A percentile compares a stretch with the other conserved stretches of the same genome.
These are phyloP conservation scores for Stygiomarasmius scandens DNA, from an alignment of 1,284 basidiomycete species.

Conservation along the genomic window DNA sequence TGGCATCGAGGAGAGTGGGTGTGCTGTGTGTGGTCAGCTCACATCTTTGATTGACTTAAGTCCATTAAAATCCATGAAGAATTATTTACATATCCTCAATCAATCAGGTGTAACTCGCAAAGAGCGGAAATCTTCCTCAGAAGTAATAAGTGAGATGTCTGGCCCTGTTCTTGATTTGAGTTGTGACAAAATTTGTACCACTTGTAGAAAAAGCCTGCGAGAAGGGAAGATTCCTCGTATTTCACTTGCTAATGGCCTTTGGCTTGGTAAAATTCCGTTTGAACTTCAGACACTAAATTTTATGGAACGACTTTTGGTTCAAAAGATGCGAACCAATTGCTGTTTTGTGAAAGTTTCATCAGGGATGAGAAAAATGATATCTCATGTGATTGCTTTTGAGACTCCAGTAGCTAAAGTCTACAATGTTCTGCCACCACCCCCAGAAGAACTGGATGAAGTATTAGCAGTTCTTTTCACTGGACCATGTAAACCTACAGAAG, in stretches of 20 bases:
- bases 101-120: background rate
- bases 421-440: constrained; percentile 31
- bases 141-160: no score
- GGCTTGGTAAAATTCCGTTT: constrained; percentile 39
- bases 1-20: background rate
- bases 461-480: constrained; percentile 39
- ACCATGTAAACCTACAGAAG: constrained; percentile 28
- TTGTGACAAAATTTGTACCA: constrained; percentile 21
- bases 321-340: constrained; percentile 30
- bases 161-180: constrained; percentile 10
- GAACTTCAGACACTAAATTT: constrained; percentile 29
- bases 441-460: constrained; percentile 36
- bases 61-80: background rate
- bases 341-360: constrained; percentile 31
- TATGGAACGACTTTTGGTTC: constrained; percentile 35
- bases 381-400: constrained; percentile 38
- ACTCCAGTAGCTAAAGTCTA: constrained; percentile 36
- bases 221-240: constrained; percentile 26
- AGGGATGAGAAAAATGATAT: constrained; percentile 35
- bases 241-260: constrained; percentile 37
- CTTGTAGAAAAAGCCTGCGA: constrained; percentile 17
- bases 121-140: background rate
- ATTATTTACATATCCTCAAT: background rate
- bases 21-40: constrained; percentile 1
- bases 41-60: background rate